Evolutionary conservation across 768 basidiomycete genomes (phyloP).

Genomic region (Phanerodontia chrysosporium): DNA sequence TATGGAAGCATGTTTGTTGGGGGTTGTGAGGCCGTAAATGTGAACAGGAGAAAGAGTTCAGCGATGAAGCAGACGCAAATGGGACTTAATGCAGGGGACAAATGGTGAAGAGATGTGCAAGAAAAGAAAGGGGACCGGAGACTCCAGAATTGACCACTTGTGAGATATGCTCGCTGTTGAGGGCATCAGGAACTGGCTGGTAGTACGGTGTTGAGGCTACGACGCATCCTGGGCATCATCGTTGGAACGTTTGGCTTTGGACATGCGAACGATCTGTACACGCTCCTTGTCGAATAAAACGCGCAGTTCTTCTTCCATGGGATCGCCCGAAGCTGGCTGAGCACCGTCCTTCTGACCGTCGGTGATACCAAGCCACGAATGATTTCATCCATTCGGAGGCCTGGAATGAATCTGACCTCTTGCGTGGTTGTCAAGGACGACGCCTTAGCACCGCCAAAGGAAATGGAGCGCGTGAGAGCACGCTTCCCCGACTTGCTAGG

Average conservation of each 20-base stretch:
- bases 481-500: constrained; percentile 48
- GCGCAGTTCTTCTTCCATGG: constrained; percentile 47
- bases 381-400: constrained; percentile 64
- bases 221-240: background rate
- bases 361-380: constrained; percentile 61
- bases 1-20: constrained; percentile 19
- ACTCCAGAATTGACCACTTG: background rate
- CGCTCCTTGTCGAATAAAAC: constrained; percentile 53
- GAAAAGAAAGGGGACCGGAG: background rate
- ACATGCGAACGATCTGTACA: constrained; percentile 40
- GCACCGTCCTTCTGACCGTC: constrained; percentile 14
- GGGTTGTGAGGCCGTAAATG: too few species aligned
- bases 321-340: constrained; percentile 26
- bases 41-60: background rate
- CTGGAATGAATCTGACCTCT: constrained; percentile 56
- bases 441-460: constrained; percentile 43
- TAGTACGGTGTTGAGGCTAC: background rate
- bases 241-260: constrained; percentile 15
- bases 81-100: background rate
- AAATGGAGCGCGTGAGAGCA: constrained; percentile 51
- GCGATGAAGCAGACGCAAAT: background rate
- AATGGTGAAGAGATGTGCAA: background rate
- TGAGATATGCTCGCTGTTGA: background rate
- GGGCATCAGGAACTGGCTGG: background rate
- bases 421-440: constrained; percentile 12